These are phyloP conservation scores for Apophysomyces variabilis DNA, from an alignment of 371 early-diverging fungal species.

Conservation along the genomic window DNA sequence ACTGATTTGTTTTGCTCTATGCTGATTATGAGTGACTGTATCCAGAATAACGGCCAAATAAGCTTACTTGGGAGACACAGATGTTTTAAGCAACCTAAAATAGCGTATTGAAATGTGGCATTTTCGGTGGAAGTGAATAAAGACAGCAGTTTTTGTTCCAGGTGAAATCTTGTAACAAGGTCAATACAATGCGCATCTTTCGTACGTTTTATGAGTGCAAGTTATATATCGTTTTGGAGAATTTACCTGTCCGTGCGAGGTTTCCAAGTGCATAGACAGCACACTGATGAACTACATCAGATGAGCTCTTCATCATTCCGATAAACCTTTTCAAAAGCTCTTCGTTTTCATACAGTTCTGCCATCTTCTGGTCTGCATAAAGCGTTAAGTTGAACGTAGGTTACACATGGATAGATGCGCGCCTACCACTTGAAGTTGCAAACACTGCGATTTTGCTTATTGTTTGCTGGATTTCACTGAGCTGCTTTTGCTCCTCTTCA, in stretches of 20 bases:
- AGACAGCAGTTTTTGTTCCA: constrained; percentile 51
- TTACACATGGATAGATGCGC: not conserved
- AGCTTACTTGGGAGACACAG: constrained; percentile 61
- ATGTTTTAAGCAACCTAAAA: constrained; percentile 64
- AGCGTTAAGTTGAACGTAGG: not conserved
- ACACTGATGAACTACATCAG: constrained; percentile 42
- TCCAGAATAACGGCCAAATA: not conserved
- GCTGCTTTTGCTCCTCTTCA: constrained; percentile 56
- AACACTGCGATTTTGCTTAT: constrained; percentile 51
- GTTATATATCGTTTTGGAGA: not conserved
- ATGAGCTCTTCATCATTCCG: constrained; percentile 44
- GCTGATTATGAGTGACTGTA: not conserved
- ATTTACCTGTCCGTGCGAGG: constrained; percentile 62
- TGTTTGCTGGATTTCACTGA: constrained; percentile 49
- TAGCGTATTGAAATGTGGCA: constrained; percentile 61
- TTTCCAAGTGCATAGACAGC: constrained; percentile 65
- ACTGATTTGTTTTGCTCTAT: constrained; percentile 52
- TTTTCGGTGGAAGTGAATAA: constrained; percentile 56
- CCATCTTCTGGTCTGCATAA: constrained; percentile 52
- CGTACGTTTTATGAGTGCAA: not conserved
- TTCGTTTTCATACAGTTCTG: constrained; percentile 49
- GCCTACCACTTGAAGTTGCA: constrained; percentile 51
- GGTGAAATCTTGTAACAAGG: constrained; percentile 55
- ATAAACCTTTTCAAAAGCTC: constrained; percentile 48
- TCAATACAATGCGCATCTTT: constrained; percentile 63